Conservation (phyloP, 2,329 filamentous ascomycete genomes). For the Coniochaeta sp. region DNA sequence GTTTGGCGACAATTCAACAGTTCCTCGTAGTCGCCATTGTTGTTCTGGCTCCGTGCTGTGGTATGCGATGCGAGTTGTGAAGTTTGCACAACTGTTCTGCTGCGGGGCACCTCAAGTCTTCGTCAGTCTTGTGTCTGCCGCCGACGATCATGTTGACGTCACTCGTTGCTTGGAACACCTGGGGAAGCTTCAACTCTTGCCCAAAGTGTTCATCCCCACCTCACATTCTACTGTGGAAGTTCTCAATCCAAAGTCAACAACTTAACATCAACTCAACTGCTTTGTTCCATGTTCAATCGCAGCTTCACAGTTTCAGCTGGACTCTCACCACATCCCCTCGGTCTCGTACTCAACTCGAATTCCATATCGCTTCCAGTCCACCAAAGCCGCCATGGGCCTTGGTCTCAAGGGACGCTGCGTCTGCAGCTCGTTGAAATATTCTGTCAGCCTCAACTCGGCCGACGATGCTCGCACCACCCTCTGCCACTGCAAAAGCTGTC, state of each 20-base stretch:
- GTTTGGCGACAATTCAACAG: background rate
- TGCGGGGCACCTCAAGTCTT: background rate
- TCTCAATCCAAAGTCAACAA: no score
- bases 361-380: background rate
- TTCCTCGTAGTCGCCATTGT: background rate
- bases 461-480: slow-evolving; percentile 22
- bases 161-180: background rate
- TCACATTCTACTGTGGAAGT: background rate
- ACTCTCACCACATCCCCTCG: background rate
- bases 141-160: background rate
- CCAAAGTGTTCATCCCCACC: background rate
- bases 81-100: no score
- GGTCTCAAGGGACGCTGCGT: slow-evolving; percentile 15
- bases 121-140: background rate
- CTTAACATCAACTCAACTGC: background rate
- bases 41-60: no score
- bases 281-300: background rate
- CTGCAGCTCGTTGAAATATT: slow-evolving; percentile 18
- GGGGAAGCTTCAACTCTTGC: background rate
- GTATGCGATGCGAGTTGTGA: no score
- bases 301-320: background rate
- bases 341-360: background rate
- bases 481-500: slow-evolving; percentile 25
- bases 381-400: slow-evolving; percentile 7
- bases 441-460: slow-evolving; percentile 16